Percentiles rank a stretch among this genome's conserved stretches.
Conservation (phyloP, 139 green algal species). For the Tetradesmus obliquus region DNA sequence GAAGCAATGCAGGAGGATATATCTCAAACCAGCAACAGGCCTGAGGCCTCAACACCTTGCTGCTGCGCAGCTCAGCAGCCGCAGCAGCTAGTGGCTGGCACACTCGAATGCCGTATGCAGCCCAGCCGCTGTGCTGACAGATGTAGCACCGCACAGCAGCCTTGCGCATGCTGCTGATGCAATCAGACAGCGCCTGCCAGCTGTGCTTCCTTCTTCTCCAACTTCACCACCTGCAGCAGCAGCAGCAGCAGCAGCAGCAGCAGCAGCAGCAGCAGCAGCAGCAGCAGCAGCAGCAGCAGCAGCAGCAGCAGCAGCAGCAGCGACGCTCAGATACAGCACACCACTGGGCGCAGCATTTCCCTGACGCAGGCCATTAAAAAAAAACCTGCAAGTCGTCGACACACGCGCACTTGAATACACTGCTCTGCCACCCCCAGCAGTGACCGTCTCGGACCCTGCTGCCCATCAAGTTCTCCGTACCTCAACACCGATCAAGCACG, state of each 20-base stretch:
- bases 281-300: conserved; percentile 35
- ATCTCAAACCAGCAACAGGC: background rate
- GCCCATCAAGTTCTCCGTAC: no score
- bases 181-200: conserved; percentile 60
- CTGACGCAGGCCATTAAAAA: no score
- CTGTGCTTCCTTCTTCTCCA: conserved; percentile 87
- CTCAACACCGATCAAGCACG: no score
- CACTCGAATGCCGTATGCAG: background rate
- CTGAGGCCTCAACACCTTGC: background rate
- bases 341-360: background rate
- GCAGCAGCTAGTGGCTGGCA: background rate
- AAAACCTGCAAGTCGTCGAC: no score
- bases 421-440: no score
- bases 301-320: background rate
- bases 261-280: background rate
- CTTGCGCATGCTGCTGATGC: background rate
- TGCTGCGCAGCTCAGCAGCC: background rate
- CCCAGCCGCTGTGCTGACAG: background rate
- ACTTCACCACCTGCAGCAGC: conserved; percentile 59
- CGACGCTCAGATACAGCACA: background rate
- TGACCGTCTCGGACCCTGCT: no score
- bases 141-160: background rate
- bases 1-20: background rate
- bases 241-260: conserved; percentile 33
- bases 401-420: no score